Evolutionary conservation across 192 early-diverging fungal species (phyloP).

Genomic region (Pilaira anomala): DNA sequence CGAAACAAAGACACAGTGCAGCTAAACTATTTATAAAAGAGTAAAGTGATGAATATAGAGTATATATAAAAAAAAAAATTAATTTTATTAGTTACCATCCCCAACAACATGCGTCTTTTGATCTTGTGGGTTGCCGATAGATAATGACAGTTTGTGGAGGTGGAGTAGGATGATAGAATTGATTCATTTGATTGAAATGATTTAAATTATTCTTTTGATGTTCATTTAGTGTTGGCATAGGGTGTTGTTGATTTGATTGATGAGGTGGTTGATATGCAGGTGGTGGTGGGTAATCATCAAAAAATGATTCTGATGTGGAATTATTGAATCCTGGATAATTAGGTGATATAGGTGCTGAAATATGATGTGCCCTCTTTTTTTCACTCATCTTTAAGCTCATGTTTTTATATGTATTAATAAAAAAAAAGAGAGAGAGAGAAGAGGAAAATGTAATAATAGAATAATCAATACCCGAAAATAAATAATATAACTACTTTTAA

Average conservation of each 20-base stretch:
- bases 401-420: neutral
- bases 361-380: conserved; percentile 16
- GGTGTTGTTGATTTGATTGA: neutral
- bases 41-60: too few relatives aligned
- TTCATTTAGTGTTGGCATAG: neutral
- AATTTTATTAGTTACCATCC: conserved; percentile 12
- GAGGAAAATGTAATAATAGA: too few relatives aligned
- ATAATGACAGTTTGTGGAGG: conserved; percentile 15
- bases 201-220: neutral
- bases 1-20: conserved; percentile 15
- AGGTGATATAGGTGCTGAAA: conserved; percentile 14
- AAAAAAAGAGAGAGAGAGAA: neutral
- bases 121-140: conserved; percentile 14
- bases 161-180: conserved; percentile 17
- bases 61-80: conserved; percentile 1
- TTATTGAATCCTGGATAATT: neutral
- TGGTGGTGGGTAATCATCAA: conserved; percentile 12
- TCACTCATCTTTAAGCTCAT: neutral
- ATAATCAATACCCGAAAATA: too few relatives aligned
- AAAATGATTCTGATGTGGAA: conserved; percentile 5
- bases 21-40: conserved; percentile 15
- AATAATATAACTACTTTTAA: too few relatives aligned
- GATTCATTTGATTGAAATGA: neutral
- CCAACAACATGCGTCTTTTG: conserved; percentile 22
- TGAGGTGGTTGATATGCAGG: conserved; percentile 21